Percentiles rank a stretch among this genome's conserved stretches.
These are phyloP conservation scores for Mycena rebaudengoi DNA, from an alignment of 768 basidiomycete genomes.

Conservation along the genomic window DNA sequence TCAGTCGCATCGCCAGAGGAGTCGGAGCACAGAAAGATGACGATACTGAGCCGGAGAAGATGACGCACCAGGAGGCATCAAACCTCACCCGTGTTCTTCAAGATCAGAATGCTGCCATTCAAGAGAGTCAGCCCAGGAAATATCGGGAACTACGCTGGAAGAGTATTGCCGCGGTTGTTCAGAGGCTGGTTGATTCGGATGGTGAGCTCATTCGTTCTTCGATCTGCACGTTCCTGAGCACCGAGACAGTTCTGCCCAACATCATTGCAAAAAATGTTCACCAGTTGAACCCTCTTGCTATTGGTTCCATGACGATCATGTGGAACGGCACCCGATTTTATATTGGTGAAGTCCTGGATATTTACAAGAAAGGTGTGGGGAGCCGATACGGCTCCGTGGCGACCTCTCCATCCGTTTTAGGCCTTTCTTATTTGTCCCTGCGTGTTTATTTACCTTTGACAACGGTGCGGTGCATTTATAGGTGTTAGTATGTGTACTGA, in stretches of 20 bases:
- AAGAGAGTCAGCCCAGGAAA: background rate
- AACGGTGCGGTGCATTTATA: background rate
- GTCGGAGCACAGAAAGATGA: background rate
- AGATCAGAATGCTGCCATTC: background rate
- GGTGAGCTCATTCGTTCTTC: background rate
- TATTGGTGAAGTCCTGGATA: constrained; percentile 23
- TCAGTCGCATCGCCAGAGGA: background rate
- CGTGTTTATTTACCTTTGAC: constrained; percentile 10
- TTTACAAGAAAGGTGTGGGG: constrained; percentile 18
- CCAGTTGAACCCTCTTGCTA: constrained; percentile 7
- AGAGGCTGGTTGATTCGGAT: background rate
- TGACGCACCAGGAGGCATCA: constrained; percentile 19
- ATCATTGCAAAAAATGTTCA: constrained; percentile 18
- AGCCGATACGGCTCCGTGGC: constrained; percentile 11
- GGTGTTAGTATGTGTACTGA: background rate
- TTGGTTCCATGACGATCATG: constrained; percentile 18
- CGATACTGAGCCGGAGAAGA: constrained; percentile 7
- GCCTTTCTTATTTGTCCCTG: constrained; percentile 5
- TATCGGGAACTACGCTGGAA: constrained; percentile 19
- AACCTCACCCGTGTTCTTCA: constrained; percentile 17
- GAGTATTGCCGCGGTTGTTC: background rate
- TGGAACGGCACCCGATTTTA: constrained; percentile 18
- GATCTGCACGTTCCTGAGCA: background rate
- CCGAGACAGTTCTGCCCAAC: constrained; percentile 16
- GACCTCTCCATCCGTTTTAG: background rate